Evolutionary conservation across 257 asterid genomes (phyloP).

Genomic region (Salvia miltiorrhiza): DNA sequence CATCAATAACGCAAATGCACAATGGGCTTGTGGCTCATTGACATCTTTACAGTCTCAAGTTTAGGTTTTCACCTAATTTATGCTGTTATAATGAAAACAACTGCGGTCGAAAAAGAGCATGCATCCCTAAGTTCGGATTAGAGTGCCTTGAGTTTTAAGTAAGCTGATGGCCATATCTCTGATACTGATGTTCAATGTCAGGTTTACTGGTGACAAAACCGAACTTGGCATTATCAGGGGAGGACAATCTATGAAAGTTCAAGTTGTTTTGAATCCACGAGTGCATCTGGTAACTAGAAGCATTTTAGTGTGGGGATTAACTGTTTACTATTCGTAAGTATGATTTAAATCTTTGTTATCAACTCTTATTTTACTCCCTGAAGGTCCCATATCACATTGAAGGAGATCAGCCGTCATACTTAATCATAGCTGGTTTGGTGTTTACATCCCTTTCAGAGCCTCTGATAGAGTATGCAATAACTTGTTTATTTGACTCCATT

Average conservation of each 20-base stretch:
- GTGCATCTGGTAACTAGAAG: conserved; percentile 64
- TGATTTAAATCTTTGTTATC: neutral
- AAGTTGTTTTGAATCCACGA: conserved; percentile 63
- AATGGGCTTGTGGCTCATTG: neutral
- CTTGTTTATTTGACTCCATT: conserved; percentile 17
- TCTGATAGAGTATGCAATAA: conserved; percentile 53
- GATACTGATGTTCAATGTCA: conserved; percentile 30
- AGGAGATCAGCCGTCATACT: conserved; percentile 86
- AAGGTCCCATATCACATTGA: conserved; percentile 95
- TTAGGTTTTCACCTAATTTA: neutral
- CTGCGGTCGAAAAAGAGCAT: neutral
- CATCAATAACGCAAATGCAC: neutral
- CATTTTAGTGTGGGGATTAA: conserved; percentile 1
- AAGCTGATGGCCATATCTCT: conserved; percentile 4
- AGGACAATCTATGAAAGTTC: conserved; percentile 67
- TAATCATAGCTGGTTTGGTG: conserved; percentile 92
- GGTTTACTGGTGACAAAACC: conserved; percentile 76
- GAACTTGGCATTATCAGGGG: conserved; percentile 85
- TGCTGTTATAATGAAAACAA: neutral
- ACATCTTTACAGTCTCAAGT: neutral
- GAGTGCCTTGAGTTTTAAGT: neutral
- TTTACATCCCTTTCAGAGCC: conserved; percentile 97
- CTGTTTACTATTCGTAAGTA: conserved; percentile 1
- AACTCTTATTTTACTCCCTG: conserved; percentile 21
- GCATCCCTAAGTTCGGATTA: neutral